phyloP scores from a whole-genome alignment of 306 rosid genomes.

The Trifolium pratense region DNA sequence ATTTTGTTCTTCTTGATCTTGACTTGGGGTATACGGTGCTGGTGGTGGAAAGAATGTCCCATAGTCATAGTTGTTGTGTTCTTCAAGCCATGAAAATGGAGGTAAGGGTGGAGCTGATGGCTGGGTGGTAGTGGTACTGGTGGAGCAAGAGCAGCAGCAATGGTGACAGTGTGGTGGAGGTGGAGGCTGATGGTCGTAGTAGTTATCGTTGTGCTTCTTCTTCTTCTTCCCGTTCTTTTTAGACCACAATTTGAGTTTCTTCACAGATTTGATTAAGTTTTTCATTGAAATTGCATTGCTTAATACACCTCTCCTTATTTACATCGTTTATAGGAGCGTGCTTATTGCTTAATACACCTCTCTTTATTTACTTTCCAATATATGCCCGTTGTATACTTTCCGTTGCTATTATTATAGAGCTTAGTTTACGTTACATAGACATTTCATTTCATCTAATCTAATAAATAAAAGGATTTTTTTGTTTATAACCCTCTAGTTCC shows the following conservation, averaged over 20 bases:
- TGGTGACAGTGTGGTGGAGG: constrained; percentile 36
- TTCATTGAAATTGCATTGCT: constrained; percentile 10
- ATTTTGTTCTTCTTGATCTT: constrained; percentile 25
- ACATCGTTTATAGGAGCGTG: neutral
- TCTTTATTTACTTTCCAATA: constrained; percentile 39
- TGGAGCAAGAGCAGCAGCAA: constrained; percentile 38
- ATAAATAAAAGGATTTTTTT: no score
- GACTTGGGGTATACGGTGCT: constrained; percentile 15
- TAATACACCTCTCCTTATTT: no score
- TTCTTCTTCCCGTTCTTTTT: constrained; percentile 54
- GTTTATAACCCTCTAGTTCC: no score
- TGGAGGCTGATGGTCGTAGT: constrained; percentile 31
- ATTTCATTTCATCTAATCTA: neutral
- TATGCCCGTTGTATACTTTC: constrained; percentile 56
- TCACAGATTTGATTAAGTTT: constrained; percentile 59
- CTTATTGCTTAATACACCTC: neutral
- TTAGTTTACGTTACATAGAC: constrained; percentile 19
- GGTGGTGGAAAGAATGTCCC: constrained; percentile 46
- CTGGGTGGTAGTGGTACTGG: constrained; percentile 26
- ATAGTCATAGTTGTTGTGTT: constrained; percentile 26
- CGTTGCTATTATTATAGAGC: neutral
- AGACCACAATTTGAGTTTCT: constrained; percentile 70
- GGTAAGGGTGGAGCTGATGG: constrained; percentile 85
- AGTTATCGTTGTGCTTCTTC: constrained; percentile 30
- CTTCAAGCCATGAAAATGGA: constrained; percentile 55